Evolutionary conservation across 495 filamentous ascomycete species (phyloP).

Genomic region (Cercophora sp.): DNA sequence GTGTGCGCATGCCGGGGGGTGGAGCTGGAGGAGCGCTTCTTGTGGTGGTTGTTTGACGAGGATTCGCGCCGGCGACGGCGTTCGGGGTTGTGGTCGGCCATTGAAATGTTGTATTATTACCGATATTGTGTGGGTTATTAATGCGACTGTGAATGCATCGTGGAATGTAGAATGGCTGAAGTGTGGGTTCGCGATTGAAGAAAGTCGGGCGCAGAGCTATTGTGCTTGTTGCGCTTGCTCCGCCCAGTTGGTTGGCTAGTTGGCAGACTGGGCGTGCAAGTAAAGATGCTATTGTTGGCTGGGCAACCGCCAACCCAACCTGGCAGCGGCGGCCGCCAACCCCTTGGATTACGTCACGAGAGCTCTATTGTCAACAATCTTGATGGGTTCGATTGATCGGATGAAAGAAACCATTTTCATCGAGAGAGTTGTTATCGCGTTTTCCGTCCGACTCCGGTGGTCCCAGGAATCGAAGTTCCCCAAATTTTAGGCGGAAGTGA

Average conservation of each 20-base stretch:
- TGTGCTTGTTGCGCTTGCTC: too few species aligned
- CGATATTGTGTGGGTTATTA: neutral
- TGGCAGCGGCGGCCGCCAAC: neutral
- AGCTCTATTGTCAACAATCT: neutral
- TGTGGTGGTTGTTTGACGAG: conserved; percentile 24
- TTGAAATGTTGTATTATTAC: neutral
- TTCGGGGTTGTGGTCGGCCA: neutral
- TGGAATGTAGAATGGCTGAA: neutral
- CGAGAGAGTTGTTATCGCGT: too few species aligned
- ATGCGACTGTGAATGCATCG: neutral
- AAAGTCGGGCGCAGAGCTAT: too few species aligned
- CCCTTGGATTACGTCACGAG: neutral
- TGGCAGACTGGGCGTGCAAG: too few species aligned
- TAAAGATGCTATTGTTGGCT: conserved; percentile 33
- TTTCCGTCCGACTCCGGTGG: too few species aligned
- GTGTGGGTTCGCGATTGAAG: too few species aligned
- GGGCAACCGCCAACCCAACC: conserved; percentile 37
- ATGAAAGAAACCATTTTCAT: neutral
- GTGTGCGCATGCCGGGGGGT: neutral
- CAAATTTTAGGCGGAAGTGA: too few species aligned
- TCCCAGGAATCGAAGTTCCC: too few species aligned
- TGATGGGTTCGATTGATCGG: too few species aligned
- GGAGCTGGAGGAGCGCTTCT: neutral
- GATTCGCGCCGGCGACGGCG: conserved; percentile 20
- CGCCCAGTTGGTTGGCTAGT: too few species aligned